Conservation (phyloP, 345 rosid genomes). For the Reutealis trisperma region DNA sequence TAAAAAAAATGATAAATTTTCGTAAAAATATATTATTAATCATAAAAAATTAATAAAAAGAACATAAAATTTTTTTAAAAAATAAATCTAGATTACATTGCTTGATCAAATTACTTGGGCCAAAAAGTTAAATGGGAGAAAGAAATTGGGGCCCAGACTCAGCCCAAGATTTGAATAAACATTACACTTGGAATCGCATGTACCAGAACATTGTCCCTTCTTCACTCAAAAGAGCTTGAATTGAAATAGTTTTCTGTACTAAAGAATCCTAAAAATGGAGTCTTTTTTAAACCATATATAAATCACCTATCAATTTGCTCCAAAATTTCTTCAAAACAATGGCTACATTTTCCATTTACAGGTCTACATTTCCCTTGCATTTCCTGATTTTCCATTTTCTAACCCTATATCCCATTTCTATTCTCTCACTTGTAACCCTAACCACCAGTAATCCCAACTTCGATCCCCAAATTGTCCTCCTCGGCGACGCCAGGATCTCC, state of each 20-base stretch:
- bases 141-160: no score
- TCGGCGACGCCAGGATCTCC: slow-evolving; percentile 43
- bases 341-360: slow-evolving; percentile 22
- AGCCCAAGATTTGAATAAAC: no score
- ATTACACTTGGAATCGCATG: no score
- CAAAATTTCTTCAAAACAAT: slow-evolving; percentile 9
- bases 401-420: slow-evolving; percentile 19
- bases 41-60: no score
- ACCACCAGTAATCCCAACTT: slow-evolving; percentile 26
- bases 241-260: background rate
- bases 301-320: background rate
- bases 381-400: slow-evolving; percentile 22
- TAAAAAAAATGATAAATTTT: no score
- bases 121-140: no score
- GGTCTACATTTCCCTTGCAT: slow-evolving; percentile 6
- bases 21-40: no score
- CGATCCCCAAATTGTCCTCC: slow-evolving; percentile 30
- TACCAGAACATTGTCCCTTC: no score
- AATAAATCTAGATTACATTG: no score
- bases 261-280: background rate
- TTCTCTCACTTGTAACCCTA: slow-evolving; percentile 25
- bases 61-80: no score
- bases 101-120: no score
- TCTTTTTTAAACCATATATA: background rate
- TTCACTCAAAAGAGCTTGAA: background rate